phyloP scores from a whole-genome alignment of 495 filamentous ascomycete genomes.

The Podospora didyma region DNA sequence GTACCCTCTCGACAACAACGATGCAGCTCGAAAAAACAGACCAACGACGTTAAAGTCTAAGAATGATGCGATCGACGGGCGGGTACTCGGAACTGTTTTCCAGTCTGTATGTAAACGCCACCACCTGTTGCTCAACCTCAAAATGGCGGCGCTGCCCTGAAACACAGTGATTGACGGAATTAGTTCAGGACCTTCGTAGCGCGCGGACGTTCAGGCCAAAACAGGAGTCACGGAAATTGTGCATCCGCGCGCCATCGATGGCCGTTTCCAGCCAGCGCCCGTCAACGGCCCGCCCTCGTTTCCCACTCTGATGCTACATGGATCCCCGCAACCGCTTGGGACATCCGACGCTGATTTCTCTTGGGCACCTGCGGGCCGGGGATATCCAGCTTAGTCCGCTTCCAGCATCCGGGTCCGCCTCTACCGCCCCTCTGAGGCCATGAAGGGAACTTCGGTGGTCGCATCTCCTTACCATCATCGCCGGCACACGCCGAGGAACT shows the following conservation, averaged over 20 bases:
- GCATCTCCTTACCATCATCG: constrained; percentile 4
- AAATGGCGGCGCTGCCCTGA: no score
- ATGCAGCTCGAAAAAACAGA: no score
- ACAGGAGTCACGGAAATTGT: constrained; percentile 12
- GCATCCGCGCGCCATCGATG: constrained; percentile 9
- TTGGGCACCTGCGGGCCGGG: constrained; percentile 10
- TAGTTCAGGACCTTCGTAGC: background rate
- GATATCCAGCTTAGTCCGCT: constrained; percentile 12
- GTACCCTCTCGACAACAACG: no score
- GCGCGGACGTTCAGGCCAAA: constrained; percentile 1
- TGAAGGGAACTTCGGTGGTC: constrained; percentile 12
- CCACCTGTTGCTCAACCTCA: no score
- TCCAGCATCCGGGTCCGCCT: constrained; percentile 15
- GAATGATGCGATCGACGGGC: no score
- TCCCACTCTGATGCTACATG: background rate
- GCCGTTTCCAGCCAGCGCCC: background rate
- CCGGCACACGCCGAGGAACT: background rate
- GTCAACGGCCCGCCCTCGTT: no score
- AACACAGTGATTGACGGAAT: no score
- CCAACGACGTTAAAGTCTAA: no score
- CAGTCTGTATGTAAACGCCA: no score
- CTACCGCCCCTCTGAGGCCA: constrained; percentile 13
- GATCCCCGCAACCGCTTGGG: background rate
- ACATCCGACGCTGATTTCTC: no score
- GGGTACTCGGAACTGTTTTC: no score